Base-by-base conservation (phyloP, 1,139 yeast genomes). In the Protomyces gravidus region DNA sequence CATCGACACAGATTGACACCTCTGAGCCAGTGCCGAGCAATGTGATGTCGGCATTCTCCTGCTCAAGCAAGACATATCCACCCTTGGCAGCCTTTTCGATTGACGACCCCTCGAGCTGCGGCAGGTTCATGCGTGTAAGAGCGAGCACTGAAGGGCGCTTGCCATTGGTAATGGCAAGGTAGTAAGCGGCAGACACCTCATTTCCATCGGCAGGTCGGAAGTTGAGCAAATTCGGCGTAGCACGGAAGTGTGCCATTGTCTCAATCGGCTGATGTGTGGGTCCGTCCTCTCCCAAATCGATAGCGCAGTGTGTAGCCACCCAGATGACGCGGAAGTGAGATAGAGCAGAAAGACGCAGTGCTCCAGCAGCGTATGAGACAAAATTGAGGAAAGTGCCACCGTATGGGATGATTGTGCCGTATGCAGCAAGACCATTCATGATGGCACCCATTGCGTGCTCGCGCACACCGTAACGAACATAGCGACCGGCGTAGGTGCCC, bases 141-240 rank as follows among this genome's bases (percentile, higher is more conserved):
- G 97, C 97, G 75, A 92, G 79, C 70, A 94, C 78, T 63, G 94
- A 81, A 67, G 99, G 98, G 62, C 96, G 89, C 69, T 79, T 77
- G 64, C 76, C 80, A 63, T 85, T 77, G 72, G 80, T 83, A 66
- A 92, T 70, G 61, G 98, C 88, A 68, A 79, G 79, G 76, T 81
- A 78, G 84, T 92, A 92, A 66, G 98, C 96, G 71, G 97, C 99
- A 67, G 97, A 87, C 67, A 87, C 85, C 80, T 92, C 99, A 76
- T 92, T 92, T 80, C 99, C 99, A 75, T 94, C 98, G 72, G 98
- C 98, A 69, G 98, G 98, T 83, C 99, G 89, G 97, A 97, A 92
- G 64, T 92, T 97, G 74, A 85, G 82, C 70, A 84, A 72, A 81
- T 94, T 94, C 78, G 99, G 99, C 70, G 82, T 74, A 67, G 98